Base-by-base conservation (phyloP, 2,329 filamentous ascomycete species). In the Parasarocladium wereldwijsianum region DNA sequence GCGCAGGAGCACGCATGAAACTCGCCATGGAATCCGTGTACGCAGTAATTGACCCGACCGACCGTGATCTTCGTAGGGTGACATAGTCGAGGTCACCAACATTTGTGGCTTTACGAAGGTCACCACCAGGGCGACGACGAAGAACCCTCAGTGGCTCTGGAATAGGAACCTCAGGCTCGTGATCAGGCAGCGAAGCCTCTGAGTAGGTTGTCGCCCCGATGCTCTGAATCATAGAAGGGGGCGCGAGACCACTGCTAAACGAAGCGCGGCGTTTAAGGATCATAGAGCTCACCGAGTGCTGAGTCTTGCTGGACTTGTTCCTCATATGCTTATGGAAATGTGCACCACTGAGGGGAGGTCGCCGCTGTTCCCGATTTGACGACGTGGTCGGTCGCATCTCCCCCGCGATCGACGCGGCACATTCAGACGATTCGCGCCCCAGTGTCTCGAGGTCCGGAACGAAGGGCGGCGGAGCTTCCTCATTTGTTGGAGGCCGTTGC, bases 61-160 rank as follows among this genome's bases (percentile, higher is more conserved):
- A 76, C 22, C 57, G 62, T 11, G 70, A 69, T 43, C 61, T 61
- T 31, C 63, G 59, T 23, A 71, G 42, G 2, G 55, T 51, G 10
- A 54, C 43, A 7, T 52, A 45, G 26, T 75, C 67, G 4, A 76
- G 48, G 18, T 81, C 75, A 23, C 67, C 66, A 17, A 76, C 68
- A 35, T 76, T 76, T 12, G 64, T 66, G 21, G 70, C 76, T 11
- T 74, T 76, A 37, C 76, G 68, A 27, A 90, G 54, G 47, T 87
- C 74, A 19, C 82, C 80, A 27, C 81, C 82, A 6, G 80, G 82
- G 10, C 76, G 66, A 45, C 82, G 63, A 36, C 82, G 66, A 36
- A 90, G 62, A 24, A 76, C 62, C 25, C 75, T 68, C 6, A 69
- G 52, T n/a, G 71, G 70, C 13, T 56, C 54, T 2, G 66, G 62